Base-by-base conservation (phyloP, 176 grass and related monocot species). In the Alloteropsis semialata region DNA sequence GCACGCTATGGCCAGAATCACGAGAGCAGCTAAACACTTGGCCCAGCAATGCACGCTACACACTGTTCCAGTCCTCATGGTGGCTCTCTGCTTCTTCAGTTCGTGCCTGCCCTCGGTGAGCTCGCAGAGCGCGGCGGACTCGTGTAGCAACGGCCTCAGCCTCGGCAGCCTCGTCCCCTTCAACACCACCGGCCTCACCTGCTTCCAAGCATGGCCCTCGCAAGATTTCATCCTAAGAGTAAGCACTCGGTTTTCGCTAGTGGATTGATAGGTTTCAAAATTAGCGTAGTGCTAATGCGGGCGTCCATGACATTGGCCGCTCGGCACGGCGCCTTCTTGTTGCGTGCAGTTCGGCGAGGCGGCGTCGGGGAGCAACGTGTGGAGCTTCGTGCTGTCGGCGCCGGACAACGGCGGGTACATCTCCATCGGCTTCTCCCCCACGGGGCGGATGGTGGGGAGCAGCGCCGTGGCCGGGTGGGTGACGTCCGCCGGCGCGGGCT, bases 301-400 rank as follows among this genome's bases (percentile, higher is more conserved):
- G 37, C 34, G 34, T 36, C 3, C 34, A 59, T 61, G 55, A 17
- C 24, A 19, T 3, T 16, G 46, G 22, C 37, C 21, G 58, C 12
- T 25, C 58, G 10, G 13, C 9, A 3, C 27, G 19, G 4, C 67
- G 18, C 59, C 5, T n/a, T 34, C 15, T 70, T 50, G 16, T 11
- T 43, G 28, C 45, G 11, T 49, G 57, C 82, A 85, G 87, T 85
- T 85, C 41, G 61, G 66, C 32, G 36, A 81, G 39, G 69, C 77
- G 8, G 49, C 76, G 58, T 24, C 60, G 45, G 53, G 56, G 14
- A 38, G 19, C 68, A 70, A 70, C 76, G 17, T 65, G 64, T 94
- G 92, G 92, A 91, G 56, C 83, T 94, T 91, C 88, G 75, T 94
- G 37, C 83, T 94, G 46, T 91, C 92, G 43, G 92, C 92, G 58